A percentile compares a stretch with the other conserved stretches of the same genome.
Evolutionary conservation across 257 asterid genomes (phyloP).

Genomic region (Apocynum venetum): DNA sequence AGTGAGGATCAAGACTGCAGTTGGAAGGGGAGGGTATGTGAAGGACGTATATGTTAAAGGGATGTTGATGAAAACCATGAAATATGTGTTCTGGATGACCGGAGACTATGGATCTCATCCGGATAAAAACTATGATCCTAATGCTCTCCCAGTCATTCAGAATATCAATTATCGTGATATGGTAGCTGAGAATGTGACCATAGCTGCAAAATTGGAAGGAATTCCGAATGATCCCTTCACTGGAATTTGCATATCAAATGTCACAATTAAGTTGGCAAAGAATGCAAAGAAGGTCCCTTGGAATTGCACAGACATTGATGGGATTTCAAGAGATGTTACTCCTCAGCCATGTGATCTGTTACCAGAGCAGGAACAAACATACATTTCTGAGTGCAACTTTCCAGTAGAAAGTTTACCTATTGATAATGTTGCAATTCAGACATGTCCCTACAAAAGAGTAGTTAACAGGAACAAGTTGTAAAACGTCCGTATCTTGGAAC

Average conservation of each 20-base stretch:
- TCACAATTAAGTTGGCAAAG: constrained; percentile 57
- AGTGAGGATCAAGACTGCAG: constrained; percentile 74
- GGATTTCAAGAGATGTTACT: constrained; percentile 62
- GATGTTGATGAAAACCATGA: constrained; percentile 85
- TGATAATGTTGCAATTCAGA: constrained; percentile 45
- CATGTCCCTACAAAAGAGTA: constrained; percentile 49
- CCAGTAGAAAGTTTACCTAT: constrained; percentile 54
- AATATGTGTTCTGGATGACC: constrained; percentile 93
- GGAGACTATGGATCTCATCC: constrained; percentile 93
- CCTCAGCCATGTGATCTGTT: constrained; percentile 69
- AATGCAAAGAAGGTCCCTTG: constrained; percentile 61
- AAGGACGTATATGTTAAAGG: constrained; percentile 70
- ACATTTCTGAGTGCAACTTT: constrained; percentile 39
- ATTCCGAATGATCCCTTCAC: constrained; percentile 17
- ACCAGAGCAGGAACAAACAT: constrained; percentile 34
- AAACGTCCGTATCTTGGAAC: not conserved
- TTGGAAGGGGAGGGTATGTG: constrained; percentile 86
- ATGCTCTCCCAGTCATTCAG: constrained; percentile 72
- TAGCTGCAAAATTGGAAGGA: constrained; percentile 21
- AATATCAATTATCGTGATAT: constrained; percentile 77
- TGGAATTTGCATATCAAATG: constrained; percentile 44
- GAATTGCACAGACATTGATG: constrained; percentile 79
- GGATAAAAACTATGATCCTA: constrained; percentile 72
- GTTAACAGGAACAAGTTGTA: constrained; percentile 12
- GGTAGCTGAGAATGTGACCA: constrained; percentile 84